These are phyloP conservation scores for Aciculosporium take DNA, from an alignment of 2,329 filamentous ascomycete species.

Conservation along the genomic window DNA sequence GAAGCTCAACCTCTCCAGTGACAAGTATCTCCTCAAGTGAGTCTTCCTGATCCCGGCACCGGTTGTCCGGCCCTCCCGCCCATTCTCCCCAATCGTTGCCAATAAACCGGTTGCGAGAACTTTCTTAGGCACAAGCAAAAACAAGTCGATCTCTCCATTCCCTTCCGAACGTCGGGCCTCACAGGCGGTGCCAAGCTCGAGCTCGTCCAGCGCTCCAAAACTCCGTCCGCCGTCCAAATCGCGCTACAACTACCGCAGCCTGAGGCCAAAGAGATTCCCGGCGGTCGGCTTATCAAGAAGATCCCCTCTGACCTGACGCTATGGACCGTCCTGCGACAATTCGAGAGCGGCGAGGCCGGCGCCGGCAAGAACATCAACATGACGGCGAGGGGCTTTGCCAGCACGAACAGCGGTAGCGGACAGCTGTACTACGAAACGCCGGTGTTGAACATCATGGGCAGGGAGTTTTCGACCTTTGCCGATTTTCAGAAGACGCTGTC, in stretches of 20 bases:
- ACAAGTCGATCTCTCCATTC: conserved; percentile 68
- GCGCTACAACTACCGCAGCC: conserved; percentile 72
- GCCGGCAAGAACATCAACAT: conserved; percentile 56
- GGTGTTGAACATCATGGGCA: conserved; percentile 67
- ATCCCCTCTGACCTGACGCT: conserved; percentile 78
- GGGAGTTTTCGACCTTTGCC: conserved; percentile 59
- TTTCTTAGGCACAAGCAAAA: conserved; percentile 64
- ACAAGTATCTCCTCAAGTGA: conserved; percentile 71
- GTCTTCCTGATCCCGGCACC: conserved; percentile 8
- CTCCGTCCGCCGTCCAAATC: conserved; percentile 72
- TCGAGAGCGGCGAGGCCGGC: conserved; percentile 62
- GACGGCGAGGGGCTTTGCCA: conserved; percentile 66
- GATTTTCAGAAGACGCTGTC: conserved; percentile 82
- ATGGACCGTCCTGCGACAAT: conserved; percentile 81
- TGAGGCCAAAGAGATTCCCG: conserved; percentile 47
- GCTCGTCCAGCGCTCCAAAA: conserved; percentile 74
- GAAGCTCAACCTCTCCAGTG: conserved; percentile 60
- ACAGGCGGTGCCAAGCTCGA: conserved; percentile 80
- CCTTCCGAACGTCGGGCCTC: conserved; percentile 72
- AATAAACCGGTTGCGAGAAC: conserved; percentile 1
- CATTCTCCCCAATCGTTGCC: background rate
- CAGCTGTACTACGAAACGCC: conserved; percentile 82
- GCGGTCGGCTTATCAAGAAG: conserved; percentile 63
- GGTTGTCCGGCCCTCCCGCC: background rate
- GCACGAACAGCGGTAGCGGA: conserved; percentile 47